Evolutionary conservation across 805 yeast genomes (phyloP), one percentile per base, ranked within the genome.

Genomic region (Yarrowia alimentaria): DNA sequence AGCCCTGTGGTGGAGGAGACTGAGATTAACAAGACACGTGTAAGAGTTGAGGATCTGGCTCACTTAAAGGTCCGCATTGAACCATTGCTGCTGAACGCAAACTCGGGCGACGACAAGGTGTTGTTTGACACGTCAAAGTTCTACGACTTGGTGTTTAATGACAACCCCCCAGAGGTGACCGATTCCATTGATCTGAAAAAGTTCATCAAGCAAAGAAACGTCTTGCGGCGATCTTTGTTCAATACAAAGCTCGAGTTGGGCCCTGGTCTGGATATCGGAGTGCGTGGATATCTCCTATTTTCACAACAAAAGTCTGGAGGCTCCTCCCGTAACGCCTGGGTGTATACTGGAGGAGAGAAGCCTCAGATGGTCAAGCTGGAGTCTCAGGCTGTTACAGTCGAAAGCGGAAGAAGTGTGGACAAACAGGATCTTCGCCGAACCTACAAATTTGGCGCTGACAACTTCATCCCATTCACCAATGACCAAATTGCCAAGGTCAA

Each of bases 211-310:
- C 65, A 83, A 37, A 70, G 78, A 22, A 81, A 78, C 55, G 85
- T 83, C 57, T 74, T 85, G 4, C 76, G 76, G 40, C 66, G 95
- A 40, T 73, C 81, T 0, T 77, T 75, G 43, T 85, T 84, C 60
- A 72, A 76, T 12, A 78, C 85, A 54, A 77, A 80, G 8, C 64
- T 89, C 37, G 73, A 78, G 1, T 65, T 87, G 5, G 74, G 79
- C 37, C 78, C 77, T 28, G 66, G 69, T 0, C 52, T 90, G 14
- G 70, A 72, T 0, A 75, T 91, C 40, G 83, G 88, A 0, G 72
- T 90, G 1, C 78, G 77, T 57, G 97, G 95, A 0, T 85, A 79
- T 59, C 67, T 83, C 0, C 71, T 85, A n/a, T 76, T 75, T 54
- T 70, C 73, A 6, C 79, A 77, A 48, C 82, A 81, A 53, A 74